phyloP scores from a whole-genome alignment of 345 rosid genomes.

The Aethionema arabicum region DNA sequence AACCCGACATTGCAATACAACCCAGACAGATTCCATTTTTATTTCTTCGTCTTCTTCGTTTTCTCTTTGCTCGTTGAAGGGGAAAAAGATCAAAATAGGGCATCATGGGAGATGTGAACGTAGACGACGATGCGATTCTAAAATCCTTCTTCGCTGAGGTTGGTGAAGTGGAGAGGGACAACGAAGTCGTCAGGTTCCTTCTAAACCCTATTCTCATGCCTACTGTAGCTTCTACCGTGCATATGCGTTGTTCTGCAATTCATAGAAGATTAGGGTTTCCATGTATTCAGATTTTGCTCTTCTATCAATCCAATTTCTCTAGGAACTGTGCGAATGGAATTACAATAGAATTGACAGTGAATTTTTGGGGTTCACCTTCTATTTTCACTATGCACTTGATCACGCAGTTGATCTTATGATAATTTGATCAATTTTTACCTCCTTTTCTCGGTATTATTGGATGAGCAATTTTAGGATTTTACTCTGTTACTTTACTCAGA shows the following conservation, averaged over 20 bases:
- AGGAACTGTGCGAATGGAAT: background rate
- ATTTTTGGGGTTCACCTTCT: background rate
- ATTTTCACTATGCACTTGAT: slow-evolving; percentile 5
- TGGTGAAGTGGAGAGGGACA: slow-evolving; percentile 92
- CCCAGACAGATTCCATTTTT: too few species aligned
- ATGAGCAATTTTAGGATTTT: background rate
- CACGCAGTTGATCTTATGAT: slow-evolving; percentile 12
- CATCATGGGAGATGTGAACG: slow-evolving; percentile 53
- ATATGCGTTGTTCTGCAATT: background rate
- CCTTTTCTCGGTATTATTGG: background rate
- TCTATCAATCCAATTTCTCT: background rate
- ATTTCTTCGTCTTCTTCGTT: slow-evolving; percentile 16
- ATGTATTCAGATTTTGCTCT: background rate
- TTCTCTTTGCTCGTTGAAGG: background rate
- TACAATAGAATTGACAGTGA: background rate
- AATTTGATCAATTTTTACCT: background rate
- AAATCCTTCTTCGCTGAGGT: slow-evolving; percentile 96
- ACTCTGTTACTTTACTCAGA: background rate
- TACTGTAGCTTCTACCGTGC: slow-evolving; percentile 7
- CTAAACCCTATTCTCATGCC: background rate
- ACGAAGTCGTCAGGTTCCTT: slow-evolving; percentile 84
- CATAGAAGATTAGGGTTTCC: slow-evolving; percentile 38
- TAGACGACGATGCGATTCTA: slow-evolving; percentile 74
- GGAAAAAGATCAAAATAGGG: slow-evolving; percentile 12
- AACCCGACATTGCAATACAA: background rate